phyloP scores from a whole-genome alignment of 2,329 filamentous ascomycete genomes.

The Pseudogymnoascus pannorum region DNA sequence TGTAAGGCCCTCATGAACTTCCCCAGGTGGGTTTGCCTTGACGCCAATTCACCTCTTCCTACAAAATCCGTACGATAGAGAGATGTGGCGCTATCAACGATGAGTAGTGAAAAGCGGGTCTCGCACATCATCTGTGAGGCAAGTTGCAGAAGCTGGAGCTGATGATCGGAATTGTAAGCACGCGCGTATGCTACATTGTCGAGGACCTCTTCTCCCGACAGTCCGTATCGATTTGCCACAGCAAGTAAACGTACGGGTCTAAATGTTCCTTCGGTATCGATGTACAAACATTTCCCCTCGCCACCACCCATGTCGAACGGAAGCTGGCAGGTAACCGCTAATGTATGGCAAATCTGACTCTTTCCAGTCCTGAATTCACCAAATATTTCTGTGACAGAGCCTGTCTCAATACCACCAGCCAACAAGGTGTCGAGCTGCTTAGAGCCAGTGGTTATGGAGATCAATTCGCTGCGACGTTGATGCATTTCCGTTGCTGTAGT shows the following conservation, averaged over 20 bases:
- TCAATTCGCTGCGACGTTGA: slow-evolving; percentile 88
- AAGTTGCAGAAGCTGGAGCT: slow-evolving; percentile 89
- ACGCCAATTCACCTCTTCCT: slow-evolving; percentile 94
- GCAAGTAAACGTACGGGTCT: slow-evolving; percentile 83
- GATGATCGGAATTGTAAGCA: slow-evolving; percentile 97
- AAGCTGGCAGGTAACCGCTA: slow-evolving; percentile 96
- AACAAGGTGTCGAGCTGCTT: slow-evolving; percentile 95
- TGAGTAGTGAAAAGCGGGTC: slow-evolving; percentile 88
- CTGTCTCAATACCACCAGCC: slow-evolving; percentile 91
- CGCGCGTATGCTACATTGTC: slow-evolving; percentile 98
- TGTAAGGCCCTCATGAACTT: slow-evolving; percentile 85
- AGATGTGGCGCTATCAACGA: slow-evolving; percentile 93
- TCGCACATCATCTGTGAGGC: slow-evolving; percentile 99
- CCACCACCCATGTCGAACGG: slow-evolving; percentile 99
- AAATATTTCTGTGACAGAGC: slow-evolving; percentile 96
- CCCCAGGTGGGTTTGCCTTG: slow-evolving; percentile 78
- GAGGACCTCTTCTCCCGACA: slow-evolving; percentile 93
- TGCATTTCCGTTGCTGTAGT: slow-evolving; percentile 99
- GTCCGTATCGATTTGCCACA: slow-evolving; percentile 87
- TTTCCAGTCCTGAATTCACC: slow-evolving; percentile 98
- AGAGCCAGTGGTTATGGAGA: slow-evolving; percentile 95
- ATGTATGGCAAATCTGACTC: slow-evolving; percentile 95
- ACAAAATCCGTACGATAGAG: slow-evolving; percentile 95
- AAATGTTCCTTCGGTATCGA: slow-evolving; percentile 97
- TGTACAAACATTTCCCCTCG: slow-evolving; percentile 96